A percentile compares a stretch with the other conserved stretches of the same genome.
These are phyloP conservation scores for Sugiyamaella grinbergsii DNA, from an alignment of 1,139 yeast species.

Conservation along the genomic window DNA sequence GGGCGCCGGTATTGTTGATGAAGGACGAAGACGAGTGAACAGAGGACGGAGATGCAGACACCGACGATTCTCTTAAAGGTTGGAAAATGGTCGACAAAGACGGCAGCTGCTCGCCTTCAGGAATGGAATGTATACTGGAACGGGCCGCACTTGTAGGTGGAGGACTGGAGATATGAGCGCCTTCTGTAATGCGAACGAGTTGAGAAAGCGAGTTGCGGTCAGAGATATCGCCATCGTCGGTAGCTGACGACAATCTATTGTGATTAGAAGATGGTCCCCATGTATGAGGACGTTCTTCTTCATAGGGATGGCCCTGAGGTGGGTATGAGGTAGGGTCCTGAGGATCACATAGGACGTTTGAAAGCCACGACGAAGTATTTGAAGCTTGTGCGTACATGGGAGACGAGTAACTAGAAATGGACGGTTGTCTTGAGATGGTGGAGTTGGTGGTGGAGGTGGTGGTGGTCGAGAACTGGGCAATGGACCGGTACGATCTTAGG, in stretches of 20 bases:
- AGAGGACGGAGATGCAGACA: constrained; percentile 25
- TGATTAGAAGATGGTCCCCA: constrained; percentile 38
- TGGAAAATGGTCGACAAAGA: constrained; percentile 29
- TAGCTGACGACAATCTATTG: constrained; percentile 33
- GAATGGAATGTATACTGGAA: constrained; percentile 13
- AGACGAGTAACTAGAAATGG: constrained; percentile 32
- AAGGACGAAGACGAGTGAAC: constrained; percentile 7
- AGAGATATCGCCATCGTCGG: constrained; percentile 31
- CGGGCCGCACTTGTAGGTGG: constrained; percentile 24
- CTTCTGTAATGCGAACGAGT: constrained; percentile 37
- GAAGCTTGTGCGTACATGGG: constrained; percentile 33
- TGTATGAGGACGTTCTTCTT: constrained; percentile 39
- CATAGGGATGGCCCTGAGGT: constrained; percentile 21
- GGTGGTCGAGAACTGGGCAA: constrained; percentile 25
- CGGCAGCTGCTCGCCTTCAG: constrained; percentile 24
- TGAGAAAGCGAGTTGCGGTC: constrained; percentile 36
- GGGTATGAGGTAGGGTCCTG: constrained; percentile 20
- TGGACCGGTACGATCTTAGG: constrained; percentile 28
- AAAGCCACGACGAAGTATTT: constrained; percentile 38
- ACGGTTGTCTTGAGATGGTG: constrained; percentile 33
- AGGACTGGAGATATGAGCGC: constrained; percentile 36
- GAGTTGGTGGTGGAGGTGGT: constrained; percentile 25
- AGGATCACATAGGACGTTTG: constrained; percentile 35
- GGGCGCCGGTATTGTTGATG: neutral
- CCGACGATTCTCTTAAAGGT: constrained; percentile 19